Evolutionary conservation across 441 rosid species (phyloP).

Genomic region (Capsella rubella): DNA sequence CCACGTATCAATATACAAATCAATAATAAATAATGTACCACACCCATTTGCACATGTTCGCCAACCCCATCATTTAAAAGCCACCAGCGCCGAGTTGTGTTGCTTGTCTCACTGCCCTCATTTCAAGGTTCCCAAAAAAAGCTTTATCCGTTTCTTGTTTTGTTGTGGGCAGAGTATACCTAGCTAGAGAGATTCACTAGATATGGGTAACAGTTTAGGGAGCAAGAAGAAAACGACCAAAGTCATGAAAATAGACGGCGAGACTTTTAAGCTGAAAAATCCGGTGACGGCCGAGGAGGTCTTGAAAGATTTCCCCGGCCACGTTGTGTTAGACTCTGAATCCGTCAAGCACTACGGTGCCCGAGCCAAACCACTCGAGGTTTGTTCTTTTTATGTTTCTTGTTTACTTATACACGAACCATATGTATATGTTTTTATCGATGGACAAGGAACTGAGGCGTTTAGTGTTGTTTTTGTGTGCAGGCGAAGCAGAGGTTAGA

Average conservation of each 20-base stretch:
- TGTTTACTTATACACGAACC: background rate
- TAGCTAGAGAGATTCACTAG: no score
- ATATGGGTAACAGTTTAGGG: constrained; percentile 82
- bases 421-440: background rate
- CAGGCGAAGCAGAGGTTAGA: constrained; percentile 56
- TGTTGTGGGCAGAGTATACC: background rate
- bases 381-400: background rate
- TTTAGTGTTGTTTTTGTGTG: background rate
- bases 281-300: constrained; percentile 85
- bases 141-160: background rate
- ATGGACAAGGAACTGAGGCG: background rate
- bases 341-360: constrained; percentile 81
- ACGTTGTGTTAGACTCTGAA: constrained; percentile 81
- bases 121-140: background rate
- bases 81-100: constrained; percentile 10
- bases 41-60: constrained; percentile 23
- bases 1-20: constrained; percentile 18
- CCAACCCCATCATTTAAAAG: constrained; percentile 31
- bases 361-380: constrained; percentile 75
- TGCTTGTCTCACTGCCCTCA: constrained; percentile 29
- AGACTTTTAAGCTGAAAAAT: constrained; percentile 73
- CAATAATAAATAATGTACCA: background rate
- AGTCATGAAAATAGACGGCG: constrained; percentile 88
- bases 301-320: constrained; percentile 71
- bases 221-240: constrained; percentile 71